Evolutionary conservation across 805 yeast genomes (phyloP), one percentile per base, ranked within the genome.

Genomic region (Starmera dryadoides): DNA sequence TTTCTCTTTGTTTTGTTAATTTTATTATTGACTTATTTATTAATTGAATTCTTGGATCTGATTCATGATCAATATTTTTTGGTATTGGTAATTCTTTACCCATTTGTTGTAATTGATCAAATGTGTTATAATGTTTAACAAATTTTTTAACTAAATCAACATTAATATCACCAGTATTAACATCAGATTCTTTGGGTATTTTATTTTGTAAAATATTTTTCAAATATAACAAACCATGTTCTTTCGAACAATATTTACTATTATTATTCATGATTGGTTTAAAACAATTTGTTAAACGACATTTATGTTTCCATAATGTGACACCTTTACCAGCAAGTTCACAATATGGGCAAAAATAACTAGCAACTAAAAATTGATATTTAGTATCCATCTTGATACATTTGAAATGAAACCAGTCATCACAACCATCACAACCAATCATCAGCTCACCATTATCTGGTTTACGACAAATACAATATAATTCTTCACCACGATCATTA

Each of bases 351-450:
- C 97, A 88, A 54, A 66, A 82, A 53, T 73, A 88, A 39, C 73
- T 71, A 35, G 73, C 68, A 10, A 87, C 79, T 37, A 87, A 63
- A 30, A 70, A 66, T 41, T 74, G 69, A 50, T 71, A 72, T 39
- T 65, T 60, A 8, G 55, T 56, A 37, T 78, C 69, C 29, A 87
- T 55, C 38, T 69, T 70, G 71, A 88, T 75, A 56, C 97, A 89
- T 34, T 63, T 64, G 59, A 88, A 86, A 60, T 89, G 97, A 55
- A 72, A 89, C 97, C 97, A 89, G 42, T 86, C 96, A 52, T 87
- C 96, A 60, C 97, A 89, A 6, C 86, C 89, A 56, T 88, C 96
- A 56, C 97, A 88, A 0, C 84, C 86, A n/a, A 89, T 83, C 97
- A 89, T 89, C 55, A 88, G 63, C 42, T 77, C 80, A 2, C 89